Evolutionary conservation across 805 yeast genomes (phyloP), one percentile per base, ranked within the genome.

Genomic region (Cyberlindnera euphorbiiphila): DNA sequence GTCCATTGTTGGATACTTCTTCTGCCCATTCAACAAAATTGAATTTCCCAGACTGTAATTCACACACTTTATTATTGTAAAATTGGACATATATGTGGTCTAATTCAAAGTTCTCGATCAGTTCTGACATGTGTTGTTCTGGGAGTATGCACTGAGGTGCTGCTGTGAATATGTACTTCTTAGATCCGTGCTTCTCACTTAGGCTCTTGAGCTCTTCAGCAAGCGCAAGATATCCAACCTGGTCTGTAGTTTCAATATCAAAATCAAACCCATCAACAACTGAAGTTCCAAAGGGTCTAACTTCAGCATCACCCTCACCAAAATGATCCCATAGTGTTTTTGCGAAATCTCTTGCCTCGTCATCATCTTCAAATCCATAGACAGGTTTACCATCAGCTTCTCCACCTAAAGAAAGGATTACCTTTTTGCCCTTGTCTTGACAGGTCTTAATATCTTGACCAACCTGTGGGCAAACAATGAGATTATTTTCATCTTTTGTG

Each of bases 191-290:
- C 46, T 31, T 25, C 7, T 64, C 73, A 39, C 64, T 61, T 5
- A 56, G 49, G 4, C 42, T 39, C 47, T 75, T 65, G 44, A 79
- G 52, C 49, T 71, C 66, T 28, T 60, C 66, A 11, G 76, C 84
- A 36, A 82, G 59, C 12, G 81, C 74, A 25, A 76, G 73, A 53
- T 81, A 83, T n/a, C 95, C 96, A 1, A 67, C 64, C 34, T 71
- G 68, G 40, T 68, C 60, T 43, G 68, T 68, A 56, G 76, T 72
- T 61, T 91, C 98, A 51, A 85, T 78, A 61, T 91, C 98, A 46
- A 89, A 79, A 61, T 91, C 98, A 58, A 88, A 89, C 13, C 98
- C 98, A 61, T 91, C 97, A 31, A 91, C 69, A 17, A 81, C 60
- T 2, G 95, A 69, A 50, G 69, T 74, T 32, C 84, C 94, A 57